These are phyloP conservation scores for Hyparrhenia diplandra DNA, from an alignment of 176 grass and related monocot species.

Conservation along the genomic window DNA sequence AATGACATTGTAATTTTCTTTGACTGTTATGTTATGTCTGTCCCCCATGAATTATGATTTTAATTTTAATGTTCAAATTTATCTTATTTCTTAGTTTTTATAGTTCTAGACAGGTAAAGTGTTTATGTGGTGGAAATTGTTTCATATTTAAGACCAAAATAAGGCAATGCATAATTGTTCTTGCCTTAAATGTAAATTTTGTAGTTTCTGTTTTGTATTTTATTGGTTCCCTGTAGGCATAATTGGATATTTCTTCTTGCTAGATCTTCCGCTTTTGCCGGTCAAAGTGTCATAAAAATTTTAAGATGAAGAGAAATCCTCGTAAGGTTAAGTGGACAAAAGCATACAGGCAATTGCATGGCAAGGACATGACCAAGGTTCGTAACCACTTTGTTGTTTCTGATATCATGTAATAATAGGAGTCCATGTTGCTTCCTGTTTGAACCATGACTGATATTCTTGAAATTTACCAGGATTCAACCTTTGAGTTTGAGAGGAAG, in stretches of 20 bases:
- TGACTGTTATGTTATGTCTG: not conserved
- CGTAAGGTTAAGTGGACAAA: constrained; percentile 99
- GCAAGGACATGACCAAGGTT: constrained; percentile 99
- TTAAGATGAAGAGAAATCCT: constrained; percentile 99
- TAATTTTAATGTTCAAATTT: not conserved
- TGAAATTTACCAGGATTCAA: constrained; percentile 55
- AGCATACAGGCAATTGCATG: constrained; percentile 65
- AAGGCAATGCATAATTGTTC: not conserved
- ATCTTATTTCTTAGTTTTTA: not conserved
- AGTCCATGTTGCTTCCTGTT: not conserved
- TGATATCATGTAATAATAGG: not conserved
- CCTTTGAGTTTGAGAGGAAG: constrained; percentile 96
- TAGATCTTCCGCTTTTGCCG: constrained; percentile 93
- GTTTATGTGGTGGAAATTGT: not conserved
- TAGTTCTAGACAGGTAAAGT: not conserved
- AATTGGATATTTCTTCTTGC: not conserved
- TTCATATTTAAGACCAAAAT: not conserved
- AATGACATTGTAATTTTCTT: not conserved
- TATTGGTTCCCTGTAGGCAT: not conserved
- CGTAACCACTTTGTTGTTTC: not conserved
- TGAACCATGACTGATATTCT: not conserved
- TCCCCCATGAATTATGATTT: not conserved
- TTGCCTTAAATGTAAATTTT: not conserved
- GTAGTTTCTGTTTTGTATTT: not conserved
- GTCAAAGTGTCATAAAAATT: constrained; percentile 98